Percentiles rank a stretch among this genome's conserved stretches.
Evolutionary conservation across 176 grass and related monocot species (phyloP).

Genomic region (Oryza meridionalis): DNA sequence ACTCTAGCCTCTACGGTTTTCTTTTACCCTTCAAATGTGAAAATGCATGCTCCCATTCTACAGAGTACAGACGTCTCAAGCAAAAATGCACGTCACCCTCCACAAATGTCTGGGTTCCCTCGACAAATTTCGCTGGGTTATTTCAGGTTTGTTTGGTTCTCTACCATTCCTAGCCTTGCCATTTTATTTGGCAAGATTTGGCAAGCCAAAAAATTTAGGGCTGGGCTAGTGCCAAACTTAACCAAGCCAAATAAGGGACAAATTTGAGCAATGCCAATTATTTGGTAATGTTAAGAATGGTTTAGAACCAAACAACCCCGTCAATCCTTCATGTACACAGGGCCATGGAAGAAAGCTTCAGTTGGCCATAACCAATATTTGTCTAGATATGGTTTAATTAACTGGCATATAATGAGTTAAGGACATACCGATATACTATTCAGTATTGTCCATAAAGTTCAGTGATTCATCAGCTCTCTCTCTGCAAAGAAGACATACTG

Average conservation of each 20-base stretch:
- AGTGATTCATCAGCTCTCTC: neutral
- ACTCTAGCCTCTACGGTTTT: too few relatives aligned
- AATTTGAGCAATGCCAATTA: too few relatives aligned
- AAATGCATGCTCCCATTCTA: neutral
- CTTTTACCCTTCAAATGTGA: neutral
- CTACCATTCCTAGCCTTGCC: too few relatives aligned
- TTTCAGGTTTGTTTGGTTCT: neutral
- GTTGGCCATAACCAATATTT: neutral
- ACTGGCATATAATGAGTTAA: neutral
- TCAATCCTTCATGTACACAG: too few relatives aligned
- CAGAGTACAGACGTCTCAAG: neutral
- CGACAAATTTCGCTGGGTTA: neutral
- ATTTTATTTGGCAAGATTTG: too few relatives aligned
- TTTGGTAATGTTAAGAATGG: too few relatives aligned
- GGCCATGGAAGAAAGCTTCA: neutral
- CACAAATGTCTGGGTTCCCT: too few relatives aligned
- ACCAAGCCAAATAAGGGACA: too few relatives aligned
- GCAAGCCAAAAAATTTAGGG: too few relatives aligned
- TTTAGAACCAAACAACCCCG: too few relatives aligned
- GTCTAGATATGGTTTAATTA: neutral
- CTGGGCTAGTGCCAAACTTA: too few relatives aligned
- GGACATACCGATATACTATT: neutral
- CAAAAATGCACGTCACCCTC: neutral
- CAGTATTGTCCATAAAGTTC: neutral
- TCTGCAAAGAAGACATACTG: neutral